Evolutionary conservation across 179 eudicot species (phyloP).

Genomic region (Silene vulgaris): DNA sequence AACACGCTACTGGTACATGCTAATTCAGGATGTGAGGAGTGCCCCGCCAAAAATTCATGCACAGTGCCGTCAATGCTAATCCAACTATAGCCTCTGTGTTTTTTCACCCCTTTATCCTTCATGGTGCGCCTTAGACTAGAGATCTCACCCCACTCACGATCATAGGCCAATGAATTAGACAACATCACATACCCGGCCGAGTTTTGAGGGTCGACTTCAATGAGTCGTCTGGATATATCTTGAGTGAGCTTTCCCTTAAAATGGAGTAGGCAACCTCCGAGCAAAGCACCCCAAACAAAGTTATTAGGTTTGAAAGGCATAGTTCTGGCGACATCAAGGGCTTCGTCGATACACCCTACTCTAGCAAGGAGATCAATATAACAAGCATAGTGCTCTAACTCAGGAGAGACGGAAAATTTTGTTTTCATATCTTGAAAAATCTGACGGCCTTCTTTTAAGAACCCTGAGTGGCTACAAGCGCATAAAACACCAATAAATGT

Average conservation of each 20-base stretch:
- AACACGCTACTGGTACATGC: constrained; percentile 23
- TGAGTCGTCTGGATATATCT: constrained; percentile 51
- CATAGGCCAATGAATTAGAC: constrained; percentile 66
- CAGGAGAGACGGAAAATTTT: constrained; percentile 32
- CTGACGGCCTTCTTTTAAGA: constrained; percentile 52
- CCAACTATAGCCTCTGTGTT: constrained; percentile 70
- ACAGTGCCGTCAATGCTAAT: constrained; percentile 49
- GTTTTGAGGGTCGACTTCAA: constrained; percentile 55
- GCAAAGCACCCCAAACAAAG: constrained; percentile 74
- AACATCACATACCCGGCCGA: constrained; percentile 74
- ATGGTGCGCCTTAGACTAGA: constrained; percentile 53
- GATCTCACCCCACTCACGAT: constrained; percentile 51
- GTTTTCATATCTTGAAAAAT: constrained; percentile 49
- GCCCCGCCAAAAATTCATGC: constrained; percentile 49
- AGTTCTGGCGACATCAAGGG: constrained; percentile 46
- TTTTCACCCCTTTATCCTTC: constrained; percentile 58
- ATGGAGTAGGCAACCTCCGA: constrained; percentile 71
- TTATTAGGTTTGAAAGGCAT: constrained; percentile 77
- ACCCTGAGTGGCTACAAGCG: constrained; percentile 77
- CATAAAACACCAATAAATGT: constrained; percentile 56
- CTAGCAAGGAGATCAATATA: constrained; percentile 72
- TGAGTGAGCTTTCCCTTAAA: constrained; percentile 48
- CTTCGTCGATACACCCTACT: constrained; percentile 67
- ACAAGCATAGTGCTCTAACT: constrained; percentile 72
- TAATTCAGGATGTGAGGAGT: constrained; percentile 31